Conservation (phyloP, 2,329 filamentous ascomycete species). For the Curvularia verruculosa region DNA sequence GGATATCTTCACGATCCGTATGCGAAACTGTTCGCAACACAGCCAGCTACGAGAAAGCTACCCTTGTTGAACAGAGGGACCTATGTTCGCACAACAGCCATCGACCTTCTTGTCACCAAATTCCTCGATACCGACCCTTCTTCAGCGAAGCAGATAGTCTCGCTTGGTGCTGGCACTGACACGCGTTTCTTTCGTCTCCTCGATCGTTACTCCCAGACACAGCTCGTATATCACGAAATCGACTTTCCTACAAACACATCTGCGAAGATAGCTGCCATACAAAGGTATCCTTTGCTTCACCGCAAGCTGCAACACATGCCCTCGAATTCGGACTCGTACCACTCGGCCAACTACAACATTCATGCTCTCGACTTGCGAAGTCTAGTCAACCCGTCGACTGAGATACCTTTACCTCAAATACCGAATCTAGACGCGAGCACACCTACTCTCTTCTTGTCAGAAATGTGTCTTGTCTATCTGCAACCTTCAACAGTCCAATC, state of each 20-base stretch:
- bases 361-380: constrained; percentile 71
- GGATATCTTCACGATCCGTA: constrained; percentile 87
- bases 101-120: constrained; percentile 75
- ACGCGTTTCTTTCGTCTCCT: constrained; percentile 83
- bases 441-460: constrained; percentile 86
- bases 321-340: constrained; percentile 48
- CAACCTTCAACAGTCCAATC: constrained; percentile 66
- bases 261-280: constrained; percentile 63
- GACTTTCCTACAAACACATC: constrained; percentile 81
- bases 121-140: constrained; percentile 65
- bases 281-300: constrained; percentile 38
- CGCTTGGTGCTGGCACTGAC: constrained; percentile 91
- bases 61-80: constrained; percentile 97
- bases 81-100: constrained; percentile 84
- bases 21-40: constrained; percentile 70
- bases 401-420: constrained; percentile 36
- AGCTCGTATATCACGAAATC: constrained; percentile 84
- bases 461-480: constrained; percentile 95
- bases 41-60: constrained; percentile 66
- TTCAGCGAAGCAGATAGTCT: constrained; percentile 76
- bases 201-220: constrained; percentile 50
- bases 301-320: constrained; percentile 33
- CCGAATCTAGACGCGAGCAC: constrained; percentile 60
- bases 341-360: constrained; percentile 60
- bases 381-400: constrained; percentile 49